Evolutionary conservation across 345 rosid species (phyloP).

Genomic region (Salix viminalis): DNA sequence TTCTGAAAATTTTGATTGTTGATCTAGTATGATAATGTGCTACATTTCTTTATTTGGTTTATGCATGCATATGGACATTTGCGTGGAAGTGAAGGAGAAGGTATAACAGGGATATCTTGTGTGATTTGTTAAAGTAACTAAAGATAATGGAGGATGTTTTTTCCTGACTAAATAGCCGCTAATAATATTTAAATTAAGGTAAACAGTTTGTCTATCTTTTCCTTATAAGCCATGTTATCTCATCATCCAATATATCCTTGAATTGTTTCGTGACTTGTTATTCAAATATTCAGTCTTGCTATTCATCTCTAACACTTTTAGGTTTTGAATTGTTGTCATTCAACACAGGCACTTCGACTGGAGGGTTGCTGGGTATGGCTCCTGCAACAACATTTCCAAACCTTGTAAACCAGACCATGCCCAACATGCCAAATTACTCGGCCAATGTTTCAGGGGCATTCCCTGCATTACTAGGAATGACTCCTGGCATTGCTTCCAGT

Average conservation of each 20-base stretch:
- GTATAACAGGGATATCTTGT: background rate
- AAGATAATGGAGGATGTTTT: background rate
- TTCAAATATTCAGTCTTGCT: background rate
- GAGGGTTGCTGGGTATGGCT: constrained; percentile 72
- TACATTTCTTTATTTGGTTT: background rate
- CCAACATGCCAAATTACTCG: constrained; percentile 98
- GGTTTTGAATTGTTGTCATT: constrained; percentile 5
- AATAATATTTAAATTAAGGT: background rate
- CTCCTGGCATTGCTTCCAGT: constrained; percentile 83
- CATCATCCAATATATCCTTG: background rate
- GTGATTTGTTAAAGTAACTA: background rate
- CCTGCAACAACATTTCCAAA: constrained; percentile 70
- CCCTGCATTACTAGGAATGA: constrained; percentile 90
- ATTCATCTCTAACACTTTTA: background rate
- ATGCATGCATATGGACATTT: background rate
- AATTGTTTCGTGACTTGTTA: background rate
- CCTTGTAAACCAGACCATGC: constrained; percentile 90
- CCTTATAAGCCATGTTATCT: background rate
- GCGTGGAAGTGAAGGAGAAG: background rate
- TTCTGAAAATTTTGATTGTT: background rate
- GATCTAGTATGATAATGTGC: background rate
- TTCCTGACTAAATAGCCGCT: background rate
- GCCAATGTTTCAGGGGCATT: constrained; percentile 94
- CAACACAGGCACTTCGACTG: constrained; percentile 59
- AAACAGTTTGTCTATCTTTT: background rate